These are phyloP conservation scores for Penicillium bialowiezense DNA, from an alignment of 495 filamentous ascomycete genomes.

Conservation along the genomic window DNA sequence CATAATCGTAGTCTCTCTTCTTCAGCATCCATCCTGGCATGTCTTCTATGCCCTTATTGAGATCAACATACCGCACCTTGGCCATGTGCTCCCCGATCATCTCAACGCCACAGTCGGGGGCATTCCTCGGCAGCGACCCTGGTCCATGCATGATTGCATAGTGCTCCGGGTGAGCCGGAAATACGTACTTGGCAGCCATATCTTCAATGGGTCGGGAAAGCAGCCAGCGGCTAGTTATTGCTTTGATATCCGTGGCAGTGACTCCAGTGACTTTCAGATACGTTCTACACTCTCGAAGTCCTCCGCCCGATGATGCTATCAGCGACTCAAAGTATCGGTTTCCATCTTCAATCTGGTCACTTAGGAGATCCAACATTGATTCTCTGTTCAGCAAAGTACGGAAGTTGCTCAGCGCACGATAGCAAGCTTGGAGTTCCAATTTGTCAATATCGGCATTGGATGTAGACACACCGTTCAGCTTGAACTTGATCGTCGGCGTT, in stretches of 20 bases:
- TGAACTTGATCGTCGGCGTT: not conserved
- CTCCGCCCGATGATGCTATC: not conserved
- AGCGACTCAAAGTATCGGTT: slow-evolving; percentile 1
- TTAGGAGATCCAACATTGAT: not conserved
- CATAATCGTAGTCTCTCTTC: not conserved
- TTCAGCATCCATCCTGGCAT: not conserved
- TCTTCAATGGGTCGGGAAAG: not conserved
- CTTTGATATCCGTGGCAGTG: not conserved
- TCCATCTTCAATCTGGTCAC: slow-evolving; percentile 1
- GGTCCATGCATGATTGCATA: slow-evolving; percentile 1
- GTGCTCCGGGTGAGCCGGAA: slow-evolving; percentile 1
- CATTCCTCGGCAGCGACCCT: not conserved
- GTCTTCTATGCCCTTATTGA: not conserved
- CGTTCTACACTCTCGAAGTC: not conserved
- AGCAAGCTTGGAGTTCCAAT: slow-evolving; percentile 1
- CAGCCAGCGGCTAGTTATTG: not conserved
- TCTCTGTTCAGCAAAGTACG: not conserved
- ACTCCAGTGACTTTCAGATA: slow-evolving; percentile 1
- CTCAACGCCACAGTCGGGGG: not conserved
- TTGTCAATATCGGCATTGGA: not conserved
- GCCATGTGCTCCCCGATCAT: slow-evolving; percentile 6
- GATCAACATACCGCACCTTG: not conserved
- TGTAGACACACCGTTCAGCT: not conserved
- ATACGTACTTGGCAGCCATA: not conserved
- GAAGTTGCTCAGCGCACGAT: not conserved